phyloP scores from a whole-genome alignment of 1,284 basidiomycete species.

The Ustilago curta region DNA sequence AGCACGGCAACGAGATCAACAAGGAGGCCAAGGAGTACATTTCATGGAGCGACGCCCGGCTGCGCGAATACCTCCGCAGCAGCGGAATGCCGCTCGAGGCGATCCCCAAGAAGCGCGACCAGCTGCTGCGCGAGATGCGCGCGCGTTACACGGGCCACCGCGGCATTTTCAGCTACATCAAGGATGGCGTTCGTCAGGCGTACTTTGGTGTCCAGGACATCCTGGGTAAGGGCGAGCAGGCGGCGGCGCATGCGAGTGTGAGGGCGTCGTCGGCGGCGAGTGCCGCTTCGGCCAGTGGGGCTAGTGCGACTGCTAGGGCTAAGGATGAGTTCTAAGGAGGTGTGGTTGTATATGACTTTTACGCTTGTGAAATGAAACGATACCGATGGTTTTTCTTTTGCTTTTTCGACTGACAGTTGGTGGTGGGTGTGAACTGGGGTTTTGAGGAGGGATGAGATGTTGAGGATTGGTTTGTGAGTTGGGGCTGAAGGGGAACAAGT shows the following conservation, averaged over 20 bases:
- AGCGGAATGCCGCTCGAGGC: slow-evolving; percentile 55
- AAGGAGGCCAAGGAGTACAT: slow-evolving; percentile 60
- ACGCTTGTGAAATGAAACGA: no score
- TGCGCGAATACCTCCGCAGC: slow-evolving; percentile 60
- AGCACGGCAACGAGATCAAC: slow-evolving; percentile 52
- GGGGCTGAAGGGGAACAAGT: background rate
- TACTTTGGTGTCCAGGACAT: slow-evolving; percentile 61
- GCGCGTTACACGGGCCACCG: slow-evolving; percentile 62
- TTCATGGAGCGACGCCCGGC: slow-evolving; percentile 62
- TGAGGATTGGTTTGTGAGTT: no score
- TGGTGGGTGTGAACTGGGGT: no score
- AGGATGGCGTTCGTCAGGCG: slow-evolving; percentile 60
- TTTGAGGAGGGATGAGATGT: no score
- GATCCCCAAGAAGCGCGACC: slow-evolving; percentile 59
- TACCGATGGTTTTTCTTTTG: no score
- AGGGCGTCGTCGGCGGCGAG: slow-evolving; percentile 49
- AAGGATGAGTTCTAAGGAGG: slow-evolving; percentile 52
- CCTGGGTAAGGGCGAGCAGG: slow-evolving; percentile 57
- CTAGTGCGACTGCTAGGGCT: slow-evolving; percentile 45
- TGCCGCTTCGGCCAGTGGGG: slow-evolving; percentile 38
- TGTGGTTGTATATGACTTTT: slow-evolving; percentile 2
- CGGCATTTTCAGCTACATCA: slow-evolving; percentile 56
- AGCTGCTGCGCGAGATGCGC: slow-evolving; percentile 65
- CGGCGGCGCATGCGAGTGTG: slow-evolving; percentile 50
- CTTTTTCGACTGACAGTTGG: no score